Base-by-base conservation (phyloP, 768 basidiomycete genomes). In the Tulasnella sp. region DNA sequence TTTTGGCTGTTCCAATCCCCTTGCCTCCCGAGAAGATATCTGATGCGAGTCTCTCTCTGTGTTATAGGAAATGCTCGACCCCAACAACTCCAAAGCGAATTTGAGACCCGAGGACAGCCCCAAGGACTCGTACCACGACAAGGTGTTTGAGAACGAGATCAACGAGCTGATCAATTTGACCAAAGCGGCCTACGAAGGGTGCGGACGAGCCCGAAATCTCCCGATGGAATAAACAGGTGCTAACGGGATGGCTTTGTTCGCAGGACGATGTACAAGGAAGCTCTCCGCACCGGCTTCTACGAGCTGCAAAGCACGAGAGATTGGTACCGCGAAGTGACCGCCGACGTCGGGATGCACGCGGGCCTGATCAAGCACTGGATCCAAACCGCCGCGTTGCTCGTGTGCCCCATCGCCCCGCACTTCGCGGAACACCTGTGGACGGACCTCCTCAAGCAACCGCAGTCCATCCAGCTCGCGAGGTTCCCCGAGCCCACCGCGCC, bases 191-290 rank as follows among this genome's bases (percentile, higher is more conserved):
- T 98, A 92, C 77, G 89, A 91, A 42, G 83, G 84, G 95, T 97
- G 79, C 77, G 92, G 83, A 3, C 1, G 39, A 37, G 44, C 67
- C 14, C 64, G n/a, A 40, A 22, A 22, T 63, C 6, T 6, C 2
- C 62, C 26, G 47, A 37, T 69, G 14, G 41, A 16, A 11, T 11
- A 35, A 5, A 16, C 36, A 62, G 29, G 12, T 0, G 26, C 47
- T 63, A 40, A 69, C n/a, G 16, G 26, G 44, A 62, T 36, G 40
- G 26, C 16, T 72, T 42, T 32, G 44, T 67, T 72, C 63, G n/a
- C 77, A 97, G 95, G 26, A 94, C 90, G 73, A 88, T 91, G 79
- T 99, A 91, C 88, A 99, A 98, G 81, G 94, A 96, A 73, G 95
- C 95, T 11, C 81, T 98, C 74, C 96, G 98, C 80, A 90, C 85